Evolutionary conservation across 176 grass and related monocot species (phyloP).

Genomic region (Carex pumila): DNA sequence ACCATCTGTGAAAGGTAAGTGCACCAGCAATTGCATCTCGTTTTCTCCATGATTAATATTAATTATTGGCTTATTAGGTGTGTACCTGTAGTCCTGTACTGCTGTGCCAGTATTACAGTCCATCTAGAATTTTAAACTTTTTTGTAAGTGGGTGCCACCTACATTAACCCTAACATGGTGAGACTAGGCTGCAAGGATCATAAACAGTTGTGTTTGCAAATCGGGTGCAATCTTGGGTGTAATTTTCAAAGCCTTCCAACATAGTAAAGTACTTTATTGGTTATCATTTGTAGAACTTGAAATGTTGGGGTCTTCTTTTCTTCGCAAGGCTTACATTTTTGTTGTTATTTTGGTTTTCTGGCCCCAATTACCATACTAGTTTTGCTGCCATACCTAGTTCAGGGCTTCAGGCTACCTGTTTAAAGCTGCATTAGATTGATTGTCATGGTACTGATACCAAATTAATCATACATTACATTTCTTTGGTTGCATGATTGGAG

Average conservation of each 20-base stretch:
- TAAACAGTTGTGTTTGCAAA: background rate
- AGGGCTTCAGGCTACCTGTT: background rate
- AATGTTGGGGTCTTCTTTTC: background rate
- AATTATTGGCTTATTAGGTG: background rate
- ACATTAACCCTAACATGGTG: no score
- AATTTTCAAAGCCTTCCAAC: background rate
- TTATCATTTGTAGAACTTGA: background rate
- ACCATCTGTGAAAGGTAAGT: conserved; percentile 35
- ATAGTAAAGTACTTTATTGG: background rate
- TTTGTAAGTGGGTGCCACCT: background rate
- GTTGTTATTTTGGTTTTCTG: background rate
- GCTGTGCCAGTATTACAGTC: background rate
- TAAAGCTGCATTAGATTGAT: background rate
- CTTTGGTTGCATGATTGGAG: background rate
- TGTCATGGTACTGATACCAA: background rate
- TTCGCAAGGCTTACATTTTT: background rate
- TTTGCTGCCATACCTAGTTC: background rate
- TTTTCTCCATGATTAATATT: background rate
- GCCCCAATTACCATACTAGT: background rate
- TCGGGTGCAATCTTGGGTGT: background rate
- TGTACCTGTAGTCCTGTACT: background rate
- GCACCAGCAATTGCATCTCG: background rate
- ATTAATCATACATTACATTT: background rate
- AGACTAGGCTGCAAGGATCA: background rate
- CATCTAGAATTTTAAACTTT: background rate